Conservation (phyloP, 148 eudicot genomes). For the Vaccinium vitisidaea region DNA sequence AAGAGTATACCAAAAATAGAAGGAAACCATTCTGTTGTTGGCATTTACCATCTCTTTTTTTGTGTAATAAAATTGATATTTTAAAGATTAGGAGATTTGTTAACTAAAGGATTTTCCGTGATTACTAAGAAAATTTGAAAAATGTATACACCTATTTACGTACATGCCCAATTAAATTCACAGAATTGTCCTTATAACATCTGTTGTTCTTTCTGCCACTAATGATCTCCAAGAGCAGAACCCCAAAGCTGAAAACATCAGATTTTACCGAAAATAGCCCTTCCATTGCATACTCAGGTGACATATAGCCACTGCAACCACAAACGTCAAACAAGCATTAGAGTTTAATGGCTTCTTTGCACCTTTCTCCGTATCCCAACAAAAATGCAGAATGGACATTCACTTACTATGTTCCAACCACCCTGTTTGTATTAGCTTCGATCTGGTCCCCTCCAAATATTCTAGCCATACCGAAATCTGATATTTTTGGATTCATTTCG, state of each 20-base stretch:
- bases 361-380: conserved; percentile 30
- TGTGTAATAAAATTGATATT: neutral
- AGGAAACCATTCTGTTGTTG: neutral
- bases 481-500: conserved; percentile 8
- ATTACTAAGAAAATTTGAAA: neutral
- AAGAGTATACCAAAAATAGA: neutral
- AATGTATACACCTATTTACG: conserved; percentile 18
- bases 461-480: neutral
- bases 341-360: neutral
- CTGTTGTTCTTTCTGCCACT: conserved; percentile 50
- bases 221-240: conserved; percentile 46
- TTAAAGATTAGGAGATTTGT: neutral
- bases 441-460: neutral
- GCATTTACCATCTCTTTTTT: neutral
- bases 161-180: conserved; percentile 60
- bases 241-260: conserved; percentile 62
- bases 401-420: conserved; percentile 6
- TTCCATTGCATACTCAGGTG: conserved; percentile 60
- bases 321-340: conserved; percentile 19
- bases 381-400: neutral
- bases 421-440: neutral
- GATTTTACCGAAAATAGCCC: conserved; percentile 55
- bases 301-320: conserved; percentile 56
- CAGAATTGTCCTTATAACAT: conserved; percentile 32
- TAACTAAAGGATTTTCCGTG: neutral